Base-by-base conservation (phyloP, 305 asterid genomes). In the Striga hermonthica region DNA sequence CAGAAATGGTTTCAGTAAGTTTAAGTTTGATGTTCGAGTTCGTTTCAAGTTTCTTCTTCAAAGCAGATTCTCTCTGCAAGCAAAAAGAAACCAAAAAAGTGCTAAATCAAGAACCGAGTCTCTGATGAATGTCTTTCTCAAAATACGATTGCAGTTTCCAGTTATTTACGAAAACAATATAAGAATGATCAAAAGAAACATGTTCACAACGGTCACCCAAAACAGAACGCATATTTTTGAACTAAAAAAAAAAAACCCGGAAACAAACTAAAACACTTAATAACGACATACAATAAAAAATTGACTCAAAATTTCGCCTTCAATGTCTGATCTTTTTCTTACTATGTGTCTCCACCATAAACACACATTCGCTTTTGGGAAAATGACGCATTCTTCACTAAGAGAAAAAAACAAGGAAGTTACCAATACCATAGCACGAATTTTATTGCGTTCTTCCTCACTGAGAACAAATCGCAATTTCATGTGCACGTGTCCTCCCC, bases 401-500 rank as follows among this genome's bases (percentile, higher is more conserved):
- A 41, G 10, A 1, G 9, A n/a, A 49, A 3, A 50, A 8, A 8
- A 35, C 4, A 34, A 34, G 7, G 63, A 66, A 15, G 31, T 39
- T 79, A 91, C 96, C 96, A 87, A 37, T 79, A 91, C 96, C 96
- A 87, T 72, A 70, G 68, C 48, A 28, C 97, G 93, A 64, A 92
- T 75, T 53, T 88, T 91, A 45, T 66, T 66, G 22, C 88, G 86
- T 0, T 92, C 97, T 66, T 82, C 94, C 35, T 87, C 90, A 62
- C 72, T 92, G 74, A 92, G 91, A 78, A 74, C 35, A 65, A 92
- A 88, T 41, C 70, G 87, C 75, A 89, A 64, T 79, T 89, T 84
- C 95, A 92, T 74, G 78, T 81, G 98, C 60, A 86, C 95, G 37
- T 76, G 75, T 6, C 95, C 90, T 60, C 91, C 82, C 64, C 85